These are phyloP conservation scores for Stereum hirsutum DNA, from an alignment of 1,284 basidiomycete genomes.

Conservation along the genomic window DNA sequence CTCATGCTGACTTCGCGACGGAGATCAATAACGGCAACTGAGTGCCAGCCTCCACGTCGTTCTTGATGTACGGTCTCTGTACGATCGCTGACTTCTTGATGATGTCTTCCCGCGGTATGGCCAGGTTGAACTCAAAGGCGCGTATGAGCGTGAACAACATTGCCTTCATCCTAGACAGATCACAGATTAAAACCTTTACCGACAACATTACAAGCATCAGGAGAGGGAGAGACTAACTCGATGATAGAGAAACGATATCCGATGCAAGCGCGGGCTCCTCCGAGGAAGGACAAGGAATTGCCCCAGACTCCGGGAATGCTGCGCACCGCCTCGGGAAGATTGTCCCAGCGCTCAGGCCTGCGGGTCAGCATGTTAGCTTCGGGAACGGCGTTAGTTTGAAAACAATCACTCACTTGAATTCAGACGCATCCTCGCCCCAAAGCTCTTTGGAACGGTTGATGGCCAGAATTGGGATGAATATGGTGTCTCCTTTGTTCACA, in stretches of 20 bases:
- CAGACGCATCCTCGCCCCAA: slow-evolving; percentile 21
- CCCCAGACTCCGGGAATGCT: slow-evolving; percentile 22
- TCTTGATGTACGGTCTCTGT: slow-evolving; percentile 13
- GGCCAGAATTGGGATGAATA: slow-evolving; percentile 7
- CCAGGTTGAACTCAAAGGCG: slow-evolving; percentile 26
- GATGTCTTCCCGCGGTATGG: slow-evolving; percentile 16
- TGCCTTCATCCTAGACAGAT: slow-evolving; percentile 26
- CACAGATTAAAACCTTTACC: neutral
- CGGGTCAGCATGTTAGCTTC: neutral
- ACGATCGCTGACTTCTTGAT: slow-evolving; percentile 13
- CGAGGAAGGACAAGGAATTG: slow-evolving; percentile 22
- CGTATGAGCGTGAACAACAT: slow-evolving; percentile 33
- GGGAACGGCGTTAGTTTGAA: neutral
- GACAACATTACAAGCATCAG: neutral
- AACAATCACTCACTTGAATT: slow-evolving; percentile 15
- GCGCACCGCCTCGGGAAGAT: slow-evolving; percentile 11
- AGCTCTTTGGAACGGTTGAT: slow-evolving; percentile 14
- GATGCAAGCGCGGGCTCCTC: slow-evolving; percentile 21
- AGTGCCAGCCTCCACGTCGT: slow-evolving; percentile 9
- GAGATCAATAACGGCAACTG: slow-evolving; percentile 14
- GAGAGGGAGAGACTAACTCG: slow-evolving; percentile 19
- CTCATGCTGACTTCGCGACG: too few species aligned
- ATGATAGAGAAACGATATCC: slow-evolving; percentile 36
- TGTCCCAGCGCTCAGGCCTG: slow-evolving; percentile 23
- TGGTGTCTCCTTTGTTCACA: slow-evolving; percentile 7